These are phyloP conservation scores for Saccharomyces hybrid DNA, from an alignment of 1,139 yeast species.

Conservation along the genomic window DNA sequence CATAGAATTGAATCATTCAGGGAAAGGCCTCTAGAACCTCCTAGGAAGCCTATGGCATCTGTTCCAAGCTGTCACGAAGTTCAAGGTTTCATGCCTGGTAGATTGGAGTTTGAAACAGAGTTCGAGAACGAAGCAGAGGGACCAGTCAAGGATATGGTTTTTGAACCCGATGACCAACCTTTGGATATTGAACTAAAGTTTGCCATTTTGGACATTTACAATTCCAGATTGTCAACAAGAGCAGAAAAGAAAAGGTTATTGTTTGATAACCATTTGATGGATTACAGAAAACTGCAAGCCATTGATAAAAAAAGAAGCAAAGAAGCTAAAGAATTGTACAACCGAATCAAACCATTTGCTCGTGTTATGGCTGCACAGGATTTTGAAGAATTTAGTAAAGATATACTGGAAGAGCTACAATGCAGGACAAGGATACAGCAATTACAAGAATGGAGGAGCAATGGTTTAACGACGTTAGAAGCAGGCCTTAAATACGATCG, in stretches of 20 bases:
- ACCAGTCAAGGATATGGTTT: constrained; percentile 88
- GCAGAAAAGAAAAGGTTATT: constrained; percentile 86
- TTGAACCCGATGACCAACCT: constrained; percentile 86
- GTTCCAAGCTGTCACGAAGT: constrained; percentile 95
- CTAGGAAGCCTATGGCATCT: constrained; percentile 80
- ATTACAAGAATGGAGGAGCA: constrained; percentile 84
- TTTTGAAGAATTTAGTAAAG: constrained; percentile 64
- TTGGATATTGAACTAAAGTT: constrained; percentile 84
- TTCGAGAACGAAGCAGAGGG: constrained; percentile 95
- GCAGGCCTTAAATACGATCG: constrained; percentile 82
- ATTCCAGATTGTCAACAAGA: constrained; percentile 78
- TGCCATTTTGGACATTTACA: constrained; percentile 80
- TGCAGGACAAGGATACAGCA: constrained; percentile 79
- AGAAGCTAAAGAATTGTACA: constrained; percentile 79
- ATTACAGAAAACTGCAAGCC: constrained; percentile 55
- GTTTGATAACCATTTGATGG: constrained; percentile 68
- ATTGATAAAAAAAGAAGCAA: constrained; percentile 71
- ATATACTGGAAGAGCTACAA: constrained; percentile 66
- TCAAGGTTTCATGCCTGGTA: constrained; percentile 98
- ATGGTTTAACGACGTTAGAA: constrained; percentile 79
- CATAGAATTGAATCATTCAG: constrained; percentile 62
- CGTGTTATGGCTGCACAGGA: constrained; percentile 74
- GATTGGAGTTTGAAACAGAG: constrained; percentile 92
- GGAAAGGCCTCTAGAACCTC: constrained; percentile 68
- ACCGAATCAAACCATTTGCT: constrained; percentile 71